Evolutionary conservation across 1,284 basidiomycete genomes (phyloP), one percentile per base, ranked within the genome.

Genomic region (Schizophyllum amplum): DNA sequence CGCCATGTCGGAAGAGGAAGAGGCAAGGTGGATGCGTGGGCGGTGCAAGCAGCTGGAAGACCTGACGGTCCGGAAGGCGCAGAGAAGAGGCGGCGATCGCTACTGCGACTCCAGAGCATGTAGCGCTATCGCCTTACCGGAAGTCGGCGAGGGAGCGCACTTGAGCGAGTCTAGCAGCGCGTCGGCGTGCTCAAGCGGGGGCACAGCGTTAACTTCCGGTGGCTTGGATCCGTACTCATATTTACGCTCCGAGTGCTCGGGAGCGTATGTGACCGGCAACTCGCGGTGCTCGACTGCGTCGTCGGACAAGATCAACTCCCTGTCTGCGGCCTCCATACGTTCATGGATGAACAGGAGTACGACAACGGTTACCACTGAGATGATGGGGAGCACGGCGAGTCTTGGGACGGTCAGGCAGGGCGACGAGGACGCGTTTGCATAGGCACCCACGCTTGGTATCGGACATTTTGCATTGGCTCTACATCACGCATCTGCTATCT

Each of bases 261-360:
- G 33, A 3, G 33, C 33, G 33, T 42, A 4, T 9, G 33, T 42
- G 2, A 13, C 13, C 33, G 11, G 13, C 17, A 17, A 42, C 7
- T 42, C 33, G 33, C 33, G 11, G 7, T 42, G 33, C 17, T 42
- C 33, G 11, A 17, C 13, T 42, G 11, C 33, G 33, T 17, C 33
- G 33, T 17, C 13, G 11, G 33, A 9, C 4, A 4, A 2, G 3
- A 42, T 9, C 33, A 42, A 13, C 33, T 42, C 33, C 7, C 74
- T 73, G 0, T 74, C 64, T 0, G 74, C 59, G 24, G 76, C 70
- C 68, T 81, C 83, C 69, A 84, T 86, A 13, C 27, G 33, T 17
- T 42, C 33, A 3, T 42, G 33, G 33, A 42, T 42, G 33, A 17
- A 42, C 33, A 42, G 33, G 13, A 42, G 17, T 9, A 42, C 33